Evolutionary conservation across 2,329 filamentous ascomycete species (phyloP).

Genomic region (Ilyonectria robusta): DNA sequence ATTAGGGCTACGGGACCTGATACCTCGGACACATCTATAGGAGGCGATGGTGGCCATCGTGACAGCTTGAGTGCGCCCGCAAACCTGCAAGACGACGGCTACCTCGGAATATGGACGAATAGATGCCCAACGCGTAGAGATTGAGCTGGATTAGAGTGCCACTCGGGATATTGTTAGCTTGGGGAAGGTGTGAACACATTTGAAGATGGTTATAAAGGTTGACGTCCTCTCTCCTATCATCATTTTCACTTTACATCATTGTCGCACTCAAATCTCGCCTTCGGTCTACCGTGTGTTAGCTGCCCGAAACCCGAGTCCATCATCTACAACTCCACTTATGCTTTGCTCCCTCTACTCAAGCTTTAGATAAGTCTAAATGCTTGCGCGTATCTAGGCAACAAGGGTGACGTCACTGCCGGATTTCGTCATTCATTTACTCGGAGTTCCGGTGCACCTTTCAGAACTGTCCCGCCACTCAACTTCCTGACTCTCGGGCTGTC

Average conservation of each 20-base stretch:
- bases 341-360: background rate
- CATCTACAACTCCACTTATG: background rate
- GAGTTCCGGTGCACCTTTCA: background rate
- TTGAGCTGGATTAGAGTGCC: constrained; percentile 2
- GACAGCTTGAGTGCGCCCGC: constrained; percentile 14
- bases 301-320: background rate
- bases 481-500: background rate
- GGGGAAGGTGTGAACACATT: background rate
- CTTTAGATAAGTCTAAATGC: background rate
- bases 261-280: background rate
- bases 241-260: background rate
- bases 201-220: background rate
- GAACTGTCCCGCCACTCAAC: background rate
- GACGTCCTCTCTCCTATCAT: background rate
- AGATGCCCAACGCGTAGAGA: background rate
- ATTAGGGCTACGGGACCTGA: background rate
- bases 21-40: too few species aligned
- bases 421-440: background rate
- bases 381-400: background rate
- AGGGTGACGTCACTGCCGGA: background rate
- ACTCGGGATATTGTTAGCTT: background rate
- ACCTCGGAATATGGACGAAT: constrained; percentile 6
- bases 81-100: constrained; percentile 9
- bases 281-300: background rate
- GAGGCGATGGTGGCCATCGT: background rate